These are phyloP conservation scores for Kockiozyma suomiensis DNA, from an alignment of 805 yeast species.

Conservation along the genomic window DNA sequence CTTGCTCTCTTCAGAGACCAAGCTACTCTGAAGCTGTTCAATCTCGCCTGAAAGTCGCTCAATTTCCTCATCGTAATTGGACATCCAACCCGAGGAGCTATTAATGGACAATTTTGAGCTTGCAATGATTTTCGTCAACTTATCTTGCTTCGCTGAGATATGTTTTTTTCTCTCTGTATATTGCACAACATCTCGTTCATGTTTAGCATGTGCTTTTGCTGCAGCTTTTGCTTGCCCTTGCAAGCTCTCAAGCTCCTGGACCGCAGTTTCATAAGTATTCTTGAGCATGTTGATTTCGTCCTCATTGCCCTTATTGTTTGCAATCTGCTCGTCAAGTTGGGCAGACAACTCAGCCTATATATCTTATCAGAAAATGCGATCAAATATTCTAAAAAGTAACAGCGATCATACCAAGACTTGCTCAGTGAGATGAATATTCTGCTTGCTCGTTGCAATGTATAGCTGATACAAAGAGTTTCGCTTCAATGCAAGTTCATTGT, in stretches of 20 bases:
- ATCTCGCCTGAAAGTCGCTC: conserved; percentile 51
- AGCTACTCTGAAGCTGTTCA: conserved; percentile 48
- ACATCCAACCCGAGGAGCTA: conserved; percentile 52
- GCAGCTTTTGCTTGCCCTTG: conserved; percentile 41
- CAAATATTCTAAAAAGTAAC: background rate
- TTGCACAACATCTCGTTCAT: conserved; percentile 64
- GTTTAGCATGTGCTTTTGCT: conserved; percentile 42
- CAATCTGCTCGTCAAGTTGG: conserved; percentile 50
- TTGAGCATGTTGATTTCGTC: conserved; percentile 44
- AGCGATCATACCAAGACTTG: conserved; percentile 40
- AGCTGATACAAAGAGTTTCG: conserved; percentile 60
- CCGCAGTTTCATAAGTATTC: conserved; percentile 28
- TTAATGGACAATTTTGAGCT: conserved; percentile 51
- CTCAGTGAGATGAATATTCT: conserved; percentile 47
- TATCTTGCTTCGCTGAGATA: conserved; percentile 58
- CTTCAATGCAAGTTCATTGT: conserved; percentile 59
- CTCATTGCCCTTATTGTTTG: conserved; percentile 47
- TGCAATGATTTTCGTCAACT: conserved; percentile 57
- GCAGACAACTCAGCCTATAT: conserved; percentile 43
- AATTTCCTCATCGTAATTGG: conserved; percentile 51
- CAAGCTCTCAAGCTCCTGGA: conserved; percentile 34
- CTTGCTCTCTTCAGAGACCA: conserved; percentile 56
- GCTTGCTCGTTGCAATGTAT: conserved; percentile 42
- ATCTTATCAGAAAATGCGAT: background rate
- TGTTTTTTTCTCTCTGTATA: conserved; percentile 78